A percentile compares a stretch with the other conserved stretches of the same genome.
phyloP scores from a whole-genome alignment of 352 stramenopile species.

The Phytopythium boreale region DNA sequence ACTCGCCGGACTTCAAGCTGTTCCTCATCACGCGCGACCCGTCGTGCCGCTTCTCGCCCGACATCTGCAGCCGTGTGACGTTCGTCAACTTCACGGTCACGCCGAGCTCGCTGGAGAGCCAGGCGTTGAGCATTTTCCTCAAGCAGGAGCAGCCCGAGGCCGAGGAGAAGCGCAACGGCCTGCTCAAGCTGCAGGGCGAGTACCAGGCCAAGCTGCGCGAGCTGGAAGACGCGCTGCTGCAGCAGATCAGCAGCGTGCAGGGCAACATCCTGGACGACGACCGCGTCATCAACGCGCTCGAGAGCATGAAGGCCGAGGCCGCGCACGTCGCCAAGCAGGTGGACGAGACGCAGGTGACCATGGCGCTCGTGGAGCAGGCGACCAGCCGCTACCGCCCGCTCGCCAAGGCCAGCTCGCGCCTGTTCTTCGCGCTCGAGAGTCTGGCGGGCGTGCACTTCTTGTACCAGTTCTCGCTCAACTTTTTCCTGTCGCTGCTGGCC shows the following conservation, averaged over 20 bases:
- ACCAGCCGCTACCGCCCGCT: constrained; percentile 96
- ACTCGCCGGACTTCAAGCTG: constrained; percentile 98
- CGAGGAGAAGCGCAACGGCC: constrained; percentile 93
- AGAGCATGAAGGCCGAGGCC: constrained; percentile 98
- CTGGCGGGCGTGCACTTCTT: constrained; percentile 97
- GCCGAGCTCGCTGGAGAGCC: constrained; percentile 96
- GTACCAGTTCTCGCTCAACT: constrained; percentile 98
- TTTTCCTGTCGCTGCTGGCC: constrained; percentile 96
- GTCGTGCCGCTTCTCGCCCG: constrained; percentile 96
- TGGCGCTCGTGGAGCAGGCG: constrained; percentile 83
- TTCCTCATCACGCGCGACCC: constrained; percentile 99
- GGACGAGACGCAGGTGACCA: constrained; percentile 76
- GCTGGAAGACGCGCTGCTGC: constrained; percentile 97
- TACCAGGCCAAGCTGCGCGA: constrained; percentile 96
- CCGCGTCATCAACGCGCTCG: constrained; percentile 97
- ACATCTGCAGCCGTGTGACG: constrained; percentile 98
- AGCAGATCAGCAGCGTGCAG: constrained; percentile 98
- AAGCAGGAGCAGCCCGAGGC: constrained; percentile 97
- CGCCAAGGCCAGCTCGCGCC: constrained; percentile 78
- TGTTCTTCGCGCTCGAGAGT: constrained; percentile 93
- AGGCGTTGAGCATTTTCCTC: constrained; percentile 95
- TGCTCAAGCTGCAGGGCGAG: constrained; percentile 98
- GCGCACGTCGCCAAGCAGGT: constrained; percentile 93
- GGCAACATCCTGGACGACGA: constrained; percentile 99
- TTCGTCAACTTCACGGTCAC: constrained; percentile 99